phyloP scores from a whole-genome alignment of 164 flowering plant genomes.

The Stephania cephalantha region DNA sequence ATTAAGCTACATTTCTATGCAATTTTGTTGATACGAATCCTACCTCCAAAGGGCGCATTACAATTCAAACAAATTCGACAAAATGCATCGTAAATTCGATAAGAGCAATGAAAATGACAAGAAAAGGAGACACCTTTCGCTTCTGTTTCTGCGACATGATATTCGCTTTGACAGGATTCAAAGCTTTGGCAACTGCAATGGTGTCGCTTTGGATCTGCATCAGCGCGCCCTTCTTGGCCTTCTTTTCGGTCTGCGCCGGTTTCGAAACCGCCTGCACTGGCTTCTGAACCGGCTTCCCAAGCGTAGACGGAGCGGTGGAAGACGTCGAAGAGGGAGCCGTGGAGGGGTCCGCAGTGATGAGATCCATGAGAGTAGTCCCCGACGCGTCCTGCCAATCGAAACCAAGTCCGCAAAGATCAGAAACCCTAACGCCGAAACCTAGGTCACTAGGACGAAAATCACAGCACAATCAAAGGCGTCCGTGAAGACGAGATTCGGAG shows the following conservation, averaged over 20 bases:
- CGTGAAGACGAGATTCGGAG: not conserved
- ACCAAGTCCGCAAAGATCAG: not conserved
- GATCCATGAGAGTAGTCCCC: slow-evolving; percentile 97
- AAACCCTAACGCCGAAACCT: not conserved
- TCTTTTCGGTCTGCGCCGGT: slow-evolving; percentile 43
- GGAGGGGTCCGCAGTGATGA: slow-evolving; percentile 82
- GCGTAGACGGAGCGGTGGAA: slow-evolving; percentile 21
- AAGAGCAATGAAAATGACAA: not conserved
- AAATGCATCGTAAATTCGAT: not conserved
- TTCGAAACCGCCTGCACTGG: slow-evolving; percentile 19
- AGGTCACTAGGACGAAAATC: not conserved
- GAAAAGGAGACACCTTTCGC: slow-evolving; percentile 37
- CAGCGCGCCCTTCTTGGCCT: slow-evolving; percentile 51
- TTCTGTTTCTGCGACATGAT: slow-evolving; percentile 72
- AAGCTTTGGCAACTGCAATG: slow-evolving; percentile 81
- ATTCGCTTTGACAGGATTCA: slow-evolving; percentile 59
- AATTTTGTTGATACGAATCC: not conserved
- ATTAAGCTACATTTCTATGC: not conserved
- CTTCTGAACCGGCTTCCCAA: slow-evolving; percentile 22
- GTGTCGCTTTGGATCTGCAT: slow-evolving; percentile 97
- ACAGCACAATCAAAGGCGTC: not conserved
- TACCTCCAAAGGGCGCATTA: not conserved
- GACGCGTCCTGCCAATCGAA: slow-evolving; percentile 48
- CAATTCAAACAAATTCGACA: no score
- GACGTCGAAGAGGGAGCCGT: slow-evolving; percentile 36